Conservation (phyloP, 768 basidiomycete genomes). For the Amanita muscaria region DNA sequence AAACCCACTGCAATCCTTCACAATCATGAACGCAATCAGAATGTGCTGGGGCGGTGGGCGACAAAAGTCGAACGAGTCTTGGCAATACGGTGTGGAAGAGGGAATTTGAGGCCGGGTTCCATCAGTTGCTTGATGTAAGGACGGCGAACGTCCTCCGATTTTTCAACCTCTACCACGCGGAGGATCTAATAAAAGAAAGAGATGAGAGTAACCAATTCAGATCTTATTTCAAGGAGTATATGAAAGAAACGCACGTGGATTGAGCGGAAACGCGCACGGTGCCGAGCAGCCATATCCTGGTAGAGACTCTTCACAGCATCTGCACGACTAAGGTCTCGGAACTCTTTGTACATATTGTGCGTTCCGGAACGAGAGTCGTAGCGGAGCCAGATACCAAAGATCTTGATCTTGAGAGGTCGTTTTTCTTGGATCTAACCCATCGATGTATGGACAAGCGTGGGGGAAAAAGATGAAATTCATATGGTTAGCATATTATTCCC, state of each 20-base stretch:
- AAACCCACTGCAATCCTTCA: too few relatives aligned
- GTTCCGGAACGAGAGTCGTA: conserved; percentile 99
- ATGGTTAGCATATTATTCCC: conserved; percentile 47
- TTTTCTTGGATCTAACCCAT: conserved; percentile 84
- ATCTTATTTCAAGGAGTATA: background rate
- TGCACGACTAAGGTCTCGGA: conserved; percentile 89
- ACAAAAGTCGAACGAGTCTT: conserved; percentile 78
- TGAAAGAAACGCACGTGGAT: conserved; percentile 67
- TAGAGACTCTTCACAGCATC: conserved; percentile 95
- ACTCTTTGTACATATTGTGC: conserved; percentile 99
- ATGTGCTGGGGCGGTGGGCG: conserved; percentile 69
- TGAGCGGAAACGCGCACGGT: conserved; percentile 98
- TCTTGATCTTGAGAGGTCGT: conserved; percentile 97
- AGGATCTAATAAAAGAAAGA: conserved; percentile 87
- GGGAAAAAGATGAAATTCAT: conserved; percentile 15
- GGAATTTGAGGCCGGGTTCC: conserved; percentile 89
- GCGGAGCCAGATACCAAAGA: conserved; percentile 99
- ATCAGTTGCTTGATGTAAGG: conserved; percentile 98
- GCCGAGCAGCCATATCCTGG: conserved; percentile 99
- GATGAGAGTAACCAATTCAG: too few relatives aligned
- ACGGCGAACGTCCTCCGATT: conserved; percentile 84
- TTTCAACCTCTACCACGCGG: conserved; percentile 93
- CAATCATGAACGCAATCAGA: too few relatives aligned
- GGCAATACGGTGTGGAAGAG: conserved; percentile 81
- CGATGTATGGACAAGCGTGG: conserved; percentile 20